Percentiles rank a stretch among this genome's conserved stretches.
Evolutionary conservation across 768 basidiomycete genomes (phyloP).

Genomic region (Amanita pallidorosea): DNA sequence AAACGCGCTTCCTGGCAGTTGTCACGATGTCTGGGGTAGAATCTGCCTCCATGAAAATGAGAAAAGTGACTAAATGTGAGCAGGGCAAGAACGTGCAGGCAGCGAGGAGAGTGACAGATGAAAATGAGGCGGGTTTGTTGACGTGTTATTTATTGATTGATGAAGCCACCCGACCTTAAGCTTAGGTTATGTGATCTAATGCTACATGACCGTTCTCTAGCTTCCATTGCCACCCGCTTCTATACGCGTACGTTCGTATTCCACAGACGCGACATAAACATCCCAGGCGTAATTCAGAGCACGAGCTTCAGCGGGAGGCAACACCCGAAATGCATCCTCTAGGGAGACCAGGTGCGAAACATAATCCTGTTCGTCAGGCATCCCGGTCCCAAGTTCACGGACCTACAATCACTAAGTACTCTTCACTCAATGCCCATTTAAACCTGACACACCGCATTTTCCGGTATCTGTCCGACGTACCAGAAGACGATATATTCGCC

Average conservation of each 20-base stretch:
- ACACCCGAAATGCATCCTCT: constrained; percentile 28
- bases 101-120: constrained; percentile 8
- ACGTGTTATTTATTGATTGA: constrained; percentile 23
- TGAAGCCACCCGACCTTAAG: background rate
- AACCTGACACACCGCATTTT: constrained; percentile 34
- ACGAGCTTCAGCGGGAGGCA: constrained; percentile 19
- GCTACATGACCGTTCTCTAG: too few relatives aligned
- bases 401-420: constrained; percentile 19
- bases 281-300: constrained; percentile 30
- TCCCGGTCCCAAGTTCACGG: constrained; percentile 38
- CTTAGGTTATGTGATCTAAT: too few relatives aligned
- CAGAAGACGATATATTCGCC: constrained; percentile 47
- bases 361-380: constrained; percentile 46
- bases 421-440: background rate
- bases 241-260: background rate
- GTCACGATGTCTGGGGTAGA: constrained; percentile 8
- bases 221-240: background rate
- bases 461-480: constrained; percentile 43
- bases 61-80: constrained; percentile 6
- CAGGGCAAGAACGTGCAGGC: constrained; percentile 6
- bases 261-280: constrained; percentile 14
- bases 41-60: background rate
- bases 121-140: constrained; percentile 15
- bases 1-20: constrained; percentile 20
- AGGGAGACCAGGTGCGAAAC: constrained; percentile 27